phyloP scores from a whole-genome alignment of 495 filamentous ascomycete species.

The Xanthoparmelia taractica region DNA sequence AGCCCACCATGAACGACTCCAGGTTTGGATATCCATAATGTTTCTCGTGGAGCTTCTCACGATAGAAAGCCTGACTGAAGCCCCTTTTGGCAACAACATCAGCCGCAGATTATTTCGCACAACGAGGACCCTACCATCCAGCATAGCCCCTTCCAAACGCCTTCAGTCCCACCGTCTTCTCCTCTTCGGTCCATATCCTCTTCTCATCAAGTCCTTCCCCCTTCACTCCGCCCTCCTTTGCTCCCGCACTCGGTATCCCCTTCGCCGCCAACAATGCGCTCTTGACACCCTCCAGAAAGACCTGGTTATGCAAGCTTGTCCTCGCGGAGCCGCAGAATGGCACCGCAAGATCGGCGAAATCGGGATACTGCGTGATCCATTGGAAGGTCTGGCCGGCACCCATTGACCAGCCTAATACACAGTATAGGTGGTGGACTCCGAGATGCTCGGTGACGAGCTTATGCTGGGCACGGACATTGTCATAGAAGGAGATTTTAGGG shows the following conservation, averaged over 20 bases:
- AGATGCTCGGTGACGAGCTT: constrained; percentile 56
- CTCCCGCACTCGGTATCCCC: constrained; percentile 43
- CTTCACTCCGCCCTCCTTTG: constrained; percentile 34
- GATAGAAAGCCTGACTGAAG: constrained; percentile 65
- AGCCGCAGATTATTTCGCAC: neutral
- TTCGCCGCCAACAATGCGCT: constrained; percentile 56
- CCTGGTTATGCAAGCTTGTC: constrained; percentile 63
- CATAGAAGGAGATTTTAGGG: constrained; percentile 55
- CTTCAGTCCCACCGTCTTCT: constrained; percentile 55
- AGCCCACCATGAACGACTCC: constrained; percentile 62
- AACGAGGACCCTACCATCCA: constrained; percentile 46
- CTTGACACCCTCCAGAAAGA: constrained; percentile 67
- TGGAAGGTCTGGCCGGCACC: constrained; percentile 60
- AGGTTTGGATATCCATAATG: constrained; percentile 52
- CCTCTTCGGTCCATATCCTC: constrained; percentile 44
- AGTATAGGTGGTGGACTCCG: constrained; percentile 51
- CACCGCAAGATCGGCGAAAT: constrained; percentile 57
- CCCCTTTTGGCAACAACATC: constrained; percentile 36
- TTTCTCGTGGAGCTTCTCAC: constrained; percentile 55
- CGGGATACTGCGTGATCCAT: constrained; percentile 65
- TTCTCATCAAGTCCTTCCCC: constrained; percentile 35
- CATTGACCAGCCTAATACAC: constrained; percentile 66
- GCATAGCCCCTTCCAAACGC: constrained; percentile 66
- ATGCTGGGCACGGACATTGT: constrained; percentile 64
- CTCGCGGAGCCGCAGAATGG: constrained; percentile 64